Conservation (phyloP, 202 grass and related monocot genomes). For the Schoenoplectus tabernaemontani region DNA sequence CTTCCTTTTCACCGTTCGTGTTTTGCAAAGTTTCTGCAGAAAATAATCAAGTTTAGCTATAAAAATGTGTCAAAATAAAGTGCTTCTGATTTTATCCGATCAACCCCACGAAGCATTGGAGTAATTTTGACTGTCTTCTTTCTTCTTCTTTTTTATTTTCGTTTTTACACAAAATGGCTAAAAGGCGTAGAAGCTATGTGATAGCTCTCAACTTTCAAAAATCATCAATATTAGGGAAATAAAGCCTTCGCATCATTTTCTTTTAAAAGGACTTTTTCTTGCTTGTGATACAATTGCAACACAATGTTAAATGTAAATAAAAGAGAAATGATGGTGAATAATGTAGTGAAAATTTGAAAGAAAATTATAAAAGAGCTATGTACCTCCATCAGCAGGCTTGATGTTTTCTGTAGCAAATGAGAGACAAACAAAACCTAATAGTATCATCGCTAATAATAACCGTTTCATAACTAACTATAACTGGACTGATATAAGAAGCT, state of each 20-base stretch:
- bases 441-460: not conserved
- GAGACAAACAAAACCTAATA: constrained; percentile 6
- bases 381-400: constrained; percentile 15
- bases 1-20: not conserved
- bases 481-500: not conserved
- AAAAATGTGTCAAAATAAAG: not conserved
- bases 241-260: not conserved
- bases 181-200: too few relatives aligned
- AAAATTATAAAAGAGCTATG: too few relatives aligned
- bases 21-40: constrained; percentile 5
- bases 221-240: not conserved
- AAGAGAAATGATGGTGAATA: not conserved
- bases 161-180: too few relatives aligned
- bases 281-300: not conserved
- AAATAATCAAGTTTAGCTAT: not conserved
- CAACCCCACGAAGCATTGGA: not conserved
- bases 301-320: not conserved
- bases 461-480: not conserved
- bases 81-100: not conserved
- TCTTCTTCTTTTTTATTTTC: too few relatives aligned
- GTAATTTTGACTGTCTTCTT: too few relatives aligned
- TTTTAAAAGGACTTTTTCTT: not conserved
- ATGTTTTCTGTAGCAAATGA: not conserved
- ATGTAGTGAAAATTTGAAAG: constrained; percentile 6
- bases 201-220: not conserved